Evolutionary conservation across 1,284 basidiomycete species (phyloP), one percentile per base, ranked within the genome.

Genomic region (Lignosus rhinocerotis): DNA sequence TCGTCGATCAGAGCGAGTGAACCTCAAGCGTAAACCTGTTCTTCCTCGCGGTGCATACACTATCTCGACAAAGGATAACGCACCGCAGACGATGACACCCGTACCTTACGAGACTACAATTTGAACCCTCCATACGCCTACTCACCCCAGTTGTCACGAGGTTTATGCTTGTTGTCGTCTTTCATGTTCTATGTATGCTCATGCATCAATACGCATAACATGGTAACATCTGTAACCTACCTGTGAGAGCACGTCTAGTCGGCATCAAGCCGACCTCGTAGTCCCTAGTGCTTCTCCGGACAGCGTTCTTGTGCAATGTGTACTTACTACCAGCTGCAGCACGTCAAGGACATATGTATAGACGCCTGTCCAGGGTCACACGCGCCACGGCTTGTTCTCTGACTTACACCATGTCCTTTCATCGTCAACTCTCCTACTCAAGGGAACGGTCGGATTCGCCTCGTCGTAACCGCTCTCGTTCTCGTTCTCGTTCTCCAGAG

Each of bases 81-180:
- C 83, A 45, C 93, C 96, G 59, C 91, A 96, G 81, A 98, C 96
- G 62, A 93, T 99, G 77, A 87, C 85, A 64, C 94, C 95, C 71
- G 83, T 94, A 71, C 87, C 87, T 69, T 98, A 93, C 80, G 91
- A 93, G 84, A 93, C 90, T 62, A 91, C 86, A 63, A 93, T 93
- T 76, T 93, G 83, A 78, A 69, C 66, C 32, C 47, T 51, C 48
- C 47, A 21, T 50, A 57, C 56, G 42, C 46, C 46, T 36, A 59
- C 48, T 41, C 56, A 43, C 53, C 45, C 51, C 58, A 61, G 57
- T 63, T 57, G 44, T 61, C 58, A 61, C 60, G 66, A 66, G 66
- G 66, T 68, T 45, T 66, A 70, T 70, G 70, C 65, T 64, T 67
- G 65, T 59, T 67, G 65, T 59, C 62, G 65, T 61, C 65, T 70